Percentiles rank a stretch among this genome's conserved stretches.
phyloP scores from a whole-genome alignment of 2,329 filamentous ascomycete genomes.

The Stylonectria norvegica region DNA sequence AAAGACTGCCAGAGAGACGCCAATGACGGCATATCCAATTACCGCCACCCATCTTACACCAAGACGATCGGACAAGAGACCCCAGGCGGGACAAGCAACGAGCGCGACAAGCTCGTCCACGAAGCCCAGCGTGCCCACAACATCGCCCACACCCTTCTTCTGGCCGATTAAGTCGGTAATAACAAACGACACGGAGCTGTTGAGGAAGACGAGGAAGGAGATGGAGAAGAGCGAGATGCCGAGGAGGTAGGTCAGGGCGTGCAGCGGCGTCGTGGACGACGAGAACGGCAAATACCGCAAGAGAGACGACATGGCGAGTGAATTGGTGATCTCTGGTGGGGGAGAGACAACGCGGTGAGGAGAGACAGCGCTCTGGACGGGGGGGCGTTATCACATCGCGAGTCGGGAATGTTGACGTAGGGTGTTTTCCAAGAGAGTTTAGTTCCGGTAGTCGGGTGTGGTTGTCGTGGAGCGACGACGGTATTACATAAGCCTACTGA shows the following conservation, averaged over 20 bases:
- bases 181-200: constrained; percentile 79
- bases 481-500: constrained; percentile 20
- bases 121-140: constrained; percentile 81
- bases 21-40: constrained; percentile 78
- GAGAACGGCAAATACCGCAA: constrained; percentile 55
- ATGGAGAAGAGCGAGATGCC: constrained; percentile 84
- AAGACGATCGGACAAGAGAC: constrained; percentile 70
- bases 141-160: constrained; percentile 69
- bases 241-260: constrained; percentile 72
- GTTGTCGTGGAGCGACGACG: constrained; percentile 18
- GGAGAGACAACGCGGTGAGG: constrained; percentile 4
- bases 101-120: constrained; percentile 80
- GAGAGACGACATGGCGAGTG: constrained; percentile 34
- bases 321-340: constrained; percentile 4
- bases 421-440: background rate
- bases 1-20: constrained; percentile 70
- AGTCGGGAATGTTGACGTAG: constrained; percentile 8
- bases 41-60: constrained; percentile 72
- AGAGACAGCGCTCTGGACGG: background rate
- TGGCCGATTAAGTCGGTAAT: constrained; percentile 78
- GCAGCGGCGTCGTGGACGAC: constrained; percentile 54
- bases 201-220: constrained; percentile 85
- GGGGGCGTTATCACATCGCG: constrained; percentile 17
- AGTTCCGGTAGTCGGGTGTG: background rate
- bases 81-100: constrained; percentile 77